Percentiles rank a stretch among this genome's conserved stretches.
Conservation (phyloP, 345 rosid genomes). For the Sapria himalayana region DNA sequence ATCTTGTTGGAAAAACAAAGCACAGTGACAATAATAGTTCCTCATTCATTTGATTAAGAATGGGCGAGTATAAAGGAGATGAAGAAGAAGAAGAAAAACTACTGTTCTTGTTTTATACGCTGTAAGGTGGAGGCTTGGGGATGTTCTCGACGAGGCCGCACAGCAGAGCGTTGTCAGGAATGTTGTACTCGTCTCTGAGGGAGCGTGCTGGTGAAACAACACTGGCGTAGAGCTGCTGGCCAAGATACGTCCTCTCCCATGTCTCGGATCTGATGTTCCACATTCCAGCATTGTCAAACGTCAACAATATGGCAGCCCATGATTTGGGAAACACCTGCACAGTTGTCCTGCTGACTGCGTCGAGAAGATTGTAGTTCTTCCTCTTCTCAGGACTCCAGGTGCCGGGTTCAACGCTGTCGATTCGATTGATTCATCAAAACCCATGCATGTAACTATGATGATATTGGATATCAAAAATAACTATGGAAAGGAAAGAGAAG, state of each 20-base stretch:
- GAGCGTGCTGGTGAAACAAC: constrained; percentile 48
- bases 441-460: not conserved
- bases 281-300: constrained; percentile 89
- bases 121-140: constrained; percentile 51
- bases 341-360: constrained; percentile 73
- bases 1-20: too few relatives aligned
- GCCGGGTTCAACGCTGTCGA: constrained; percentile 45
- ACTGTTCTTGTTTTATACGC: too few relatives aligned
- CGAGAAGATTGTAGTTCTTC: constrained; percentile 50
- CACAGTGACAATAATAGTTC: too few relatives aligned
- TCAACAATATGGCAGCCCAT: constrained; percentile 65
- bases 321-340: constrained; percentile 71
- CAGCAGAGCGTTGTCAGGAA: constrained; percentile 31
- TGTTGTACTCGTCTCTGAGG: constrained; percentile 63
- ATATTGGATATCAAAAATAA: not conserved
- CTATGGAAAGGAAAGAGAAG: too few relatives aligned
- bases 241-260: constrained; percentile 46
- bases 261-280: constrained; percentile 73
- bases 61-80: too few relatives aligned
- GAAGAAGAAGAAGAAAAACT: too few relatives aligned
- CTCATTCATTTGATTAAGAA: too few relatives aligned
- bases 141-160: constrained; percentile 41
- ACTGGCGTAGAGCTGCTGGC: constrained; percentile 53
- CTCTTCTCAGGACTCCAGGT: constrained; percentile 68
- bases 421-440: not conserved